A percentile compares a stretch with the other conserved stretches of the same genome.
phyloP scores from a whole-genome alignment of 805 yeast species.

The Lipomyces sp. region DNA sequence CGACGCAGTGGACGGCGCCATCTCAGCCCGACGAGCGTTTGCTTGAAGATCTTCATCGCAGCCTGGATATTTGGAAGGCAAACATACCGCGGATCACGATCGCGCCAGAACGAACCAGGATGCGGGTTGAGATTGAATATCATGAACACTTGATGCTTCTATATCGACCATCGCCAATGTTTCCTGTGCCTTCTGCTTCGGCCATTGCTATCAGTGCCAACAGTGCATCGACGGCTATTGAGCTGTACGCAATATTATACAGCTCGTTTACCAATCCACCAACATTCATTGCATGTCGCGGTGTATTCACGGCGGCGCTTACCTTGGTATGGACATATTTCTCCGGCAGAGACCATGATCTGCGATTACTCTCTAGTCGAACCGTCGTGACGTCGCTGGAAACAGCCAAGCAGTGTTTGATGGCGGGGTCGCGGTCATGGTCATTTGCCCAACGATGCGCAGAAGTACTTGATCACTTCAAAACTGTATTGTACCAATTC shows the following conservation, averaged over 20 bases:
- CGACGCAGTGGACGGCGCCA: neutral
- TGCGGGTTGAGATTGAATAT: conserved; percentile 30
- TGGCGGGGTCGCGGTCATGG: conserved; percentile 22
- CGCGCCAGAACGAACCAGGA: conserved; percentile 27
- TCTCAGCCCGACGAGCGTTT: neutral
- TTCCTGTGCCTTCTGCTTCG: conserved; percentile 19
- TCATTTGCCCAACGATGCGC: conserved; percentile 26
- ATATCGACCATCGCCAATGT: conserved; percentile 30
- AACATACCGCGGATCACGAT: conserved; percentile 21
- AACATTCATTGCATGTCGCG: conserved; percentile 18
- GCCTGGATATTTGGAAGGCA: conserved; percentile 22
- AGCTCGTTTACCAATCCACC: conserved; percentile 13
- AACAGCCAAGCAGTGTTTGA: conserved; percentile 14
- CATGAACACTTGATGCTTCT: conserved; percentile 33
- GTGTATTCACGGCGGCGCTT: conserved; percentile 28
- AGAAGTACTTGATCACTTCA: conserved; percentile 17
- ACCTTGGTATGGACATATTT: conserved; percentile 32
- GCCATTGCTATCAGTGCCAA: conserved; percentile 24
- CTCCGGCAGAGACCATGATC: conserved; percentile 8
- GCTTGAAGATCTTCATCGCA: conserved; percentile 22
- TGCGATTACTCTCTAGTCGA: conserved; percentile 9
- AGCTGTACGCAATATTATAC: conserved; percentile 16
- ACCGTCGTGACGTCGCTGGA: conserved; percentile 12
- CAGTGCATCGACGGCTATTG: conserved; percentile 26
- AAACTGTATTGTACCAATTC: conserved; percentile 8